phyloP scores from a whole-genome alignment of 441 rosid species.

The Arabidopsis hybrid region DNA sequence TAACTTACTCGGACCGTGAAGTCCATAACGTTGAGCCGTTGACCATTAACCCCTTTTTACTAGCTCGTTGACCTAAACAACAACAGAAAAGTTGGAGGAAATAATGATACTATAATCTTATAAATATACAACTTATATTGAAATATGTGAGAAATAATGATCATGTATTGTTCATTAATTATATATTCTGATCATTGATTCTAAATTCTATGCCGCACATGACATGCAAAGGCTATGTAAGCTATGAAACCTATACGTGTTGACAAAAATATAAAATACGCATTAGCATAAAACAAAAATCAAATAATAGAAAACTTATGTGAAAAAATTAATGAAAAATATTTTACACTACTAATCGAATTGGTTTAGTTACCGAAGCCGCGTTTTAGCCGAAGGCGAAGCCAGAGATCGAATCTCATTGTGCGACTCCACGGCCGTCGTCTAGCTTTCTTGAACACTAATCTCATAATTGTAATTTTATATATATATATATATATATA shows the following conservation, averaged over 20 bases:
- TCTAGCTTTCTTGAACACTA: no score
- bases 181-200: constrained; percentile 11
- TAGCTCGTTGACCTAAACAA: neutral
- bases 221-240: constrained; percentile 13
- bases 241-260: neutral
- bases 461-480: no score
- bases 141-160: neutral
- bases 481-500: no score
- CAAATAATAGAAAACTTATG: no score
- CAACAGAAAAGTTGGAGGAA: neutral
- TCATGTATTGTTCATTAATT: constrained; percentile 7
- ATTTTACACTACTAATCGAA: no score
- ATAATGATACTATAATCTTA: neutral
- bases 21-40: constrained; percentile 19
- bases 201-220: constrained; percentile 25
- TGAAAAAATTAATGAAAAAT: no score
- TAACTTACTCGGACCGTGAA: constrained; percentile 5
- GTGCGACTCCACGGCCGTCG: no score
- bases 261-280: neutral
- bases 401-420: no score
- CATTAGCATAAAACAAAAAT: neutral
- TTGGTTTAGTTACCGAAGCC: no score
- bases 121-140: neutral
- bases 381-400: no score
- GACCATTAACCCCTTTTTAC: neutral